Conservation (phyloP, 2,329 filamentous ascomycete species). For the Nemania sp. region DNA sequence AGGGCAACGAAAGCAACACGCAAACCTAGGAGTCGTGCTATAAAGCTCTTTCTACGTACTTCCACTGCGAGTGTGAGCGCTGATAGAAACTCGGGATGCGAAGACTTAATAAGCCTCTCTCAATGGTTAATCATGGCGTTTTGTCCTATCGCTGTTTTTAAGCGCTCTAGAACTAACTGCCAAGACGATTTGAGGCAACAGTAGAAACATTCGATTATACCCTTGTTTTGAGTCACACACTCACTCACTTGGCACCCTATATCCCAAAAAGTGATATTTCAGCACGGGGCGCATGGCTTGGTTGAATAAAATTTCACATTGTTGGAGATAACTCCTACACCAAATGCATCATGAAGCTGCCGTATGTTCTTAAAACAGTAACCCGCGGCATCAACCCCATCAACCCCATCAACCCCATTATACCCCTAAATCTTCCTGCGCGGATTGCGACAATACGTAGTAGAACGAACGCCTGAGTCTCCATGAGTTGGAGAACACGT, state of each 20-base stretch:
- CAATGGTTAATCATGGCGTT: not conserved
- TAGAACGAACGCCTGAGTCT: not conserved
- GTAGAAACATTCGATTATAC: slow-evolving; percentile 24
- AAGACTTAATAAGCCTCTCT: no score
- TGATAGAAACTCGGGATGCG: no score
- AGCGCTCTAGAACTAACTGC: not conserved
- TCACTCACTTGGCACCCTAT: not conserved
- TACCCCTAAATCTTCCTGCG: slow-evolving; percentile 1
- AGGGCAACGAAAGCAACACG: no score
- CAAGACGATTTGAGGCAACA: no score
- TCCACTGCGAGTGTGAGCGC: no score
- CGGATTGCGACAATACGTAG: not conserved
- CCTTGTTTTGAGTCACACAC: not conserved
- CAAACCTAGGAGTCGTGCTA: no score
- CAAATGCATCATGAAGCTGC: not conserved
- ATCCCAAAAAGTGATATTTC: not conserved
- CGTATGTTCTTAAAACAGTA: not conserved
- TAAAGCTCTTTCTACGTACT: no score
- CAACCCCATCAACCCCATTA: no score
- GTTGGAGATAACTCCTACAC: not conserved
- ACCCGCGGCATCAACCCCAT: not conserved
- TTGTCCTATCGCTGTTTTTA: not conserved
- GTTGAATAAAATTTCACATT: not conserved
- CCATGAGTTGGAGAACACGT: slow-evolving; percentile 15
- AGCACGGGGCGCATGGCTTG: not conserved